Conservation (phyloP, 2,329 filamentous ascomycete species). For the Epichloe gansuensis region DNA sequence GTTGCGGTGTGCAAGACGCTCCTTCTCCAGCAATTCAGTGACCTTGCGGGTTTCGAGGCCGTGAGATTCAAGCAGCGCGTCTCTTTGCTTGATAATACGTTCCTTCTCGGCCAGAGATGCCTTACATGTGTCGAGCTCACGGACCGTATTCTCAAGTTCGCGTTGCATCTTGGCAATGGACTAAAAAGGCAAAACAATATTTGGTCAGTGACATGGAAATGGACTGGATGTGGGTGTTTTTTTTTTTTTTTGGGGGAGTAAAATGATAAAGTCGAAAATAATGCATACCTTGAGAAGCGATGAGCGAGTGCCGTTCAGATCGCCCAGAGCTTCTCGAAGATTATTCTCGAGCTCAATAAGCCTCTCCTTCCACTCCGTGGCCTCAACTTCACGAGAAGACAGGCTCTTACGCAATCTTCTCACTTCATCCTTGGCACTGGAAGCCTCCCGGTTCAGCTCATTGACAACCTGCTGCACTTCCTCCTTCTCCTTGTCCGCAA, state of each 20-base stretch:
- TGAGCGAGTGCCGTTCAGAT: conserved; percentile 74
- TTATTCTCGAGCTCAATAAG: conserved; percentile 83
- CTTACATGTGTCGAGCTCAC: conserved; percentile 70
- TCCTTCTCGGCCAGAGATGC: conserved; percentile 81
- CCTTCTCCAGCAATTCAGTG: conserved; percentile 80
- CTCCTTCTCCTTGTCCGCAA: conserved; percentile 82
- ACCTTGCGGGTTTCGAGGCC: conserved; percentile 77
- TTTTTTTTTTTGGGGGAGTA: too few relatives aligned
- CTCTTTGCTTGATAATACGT: conserved; percentile 76
- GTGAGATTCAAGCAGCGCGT: conserved; percentile 76
- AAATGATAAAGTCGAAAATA: not conserved
- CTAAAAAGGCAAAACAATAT: conserved; percentile 22
- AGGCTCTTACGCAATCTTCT: conserved; percentile 72
- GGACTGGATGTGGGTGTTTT: too few relatives aligned
- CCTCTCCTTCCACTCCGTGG: conserved; percentile 81
- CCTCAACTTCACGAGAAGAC: conserved; percentile 75
- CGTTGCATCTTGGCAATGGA: conserved; percentile 79
- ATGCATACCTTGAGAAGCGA: conserved; percentile 62
- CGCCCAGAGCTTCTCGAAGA: conserved; percentile 74
- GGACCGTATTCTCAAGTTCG: conserved; percentile 72
- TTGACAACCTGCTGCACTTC: conserved; percentile 90
- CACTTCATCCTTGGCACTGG: conserved; percentile 73
- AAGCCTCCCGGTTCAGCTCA: conserved; percentile 77
- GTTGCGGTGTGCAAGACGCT: conserved; percentile 70
- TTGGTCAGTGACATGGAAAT: too few relatives aligned